Base-by-base conservation (phyloP, 805 yeast genomes). In the Ogataea nitratoaversa region DNA sequence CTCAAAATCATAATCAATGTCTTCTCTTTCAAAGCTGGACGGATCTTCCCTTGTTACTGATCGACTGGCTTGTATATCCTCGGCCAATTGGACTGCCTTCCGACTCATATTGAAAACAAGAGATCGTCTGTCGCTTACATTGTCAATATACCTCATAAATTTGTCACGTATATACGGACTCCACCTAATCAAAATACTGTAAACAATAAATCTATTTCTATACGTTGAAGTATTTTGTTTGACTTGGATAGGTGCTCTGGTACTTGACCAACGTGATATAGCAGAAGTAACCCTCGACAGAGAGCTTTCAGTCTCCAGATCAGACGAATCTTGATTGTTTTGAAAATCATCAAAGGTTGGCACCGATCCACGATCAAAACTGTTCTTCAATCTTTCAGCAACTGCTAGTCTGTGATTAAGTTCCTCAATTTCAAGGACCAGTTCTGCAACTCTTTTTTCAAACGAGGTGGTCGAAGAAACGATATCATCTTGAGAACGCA, bases 121-220 rank as follows among this genome's bases (percentile, higher is more conserved):
- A 12, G 61, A 52, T 27, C 45, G 45, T 46, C 65, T 49, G 13
- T 55, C 57, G 19, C 48, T 33, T 9, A 59, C 42, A 36, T 51
- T 52, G 30, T 56, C 62, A 18, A 81, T 56, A 54, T 84, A 86
- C 28, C 77, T 71, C 47, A 74, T 68, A 37, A 88, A 63, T 18
- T 76, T 68, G 49, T 84, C 76, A 41, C 95, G 67, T 5, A 81
- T 71, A 6, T 65, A 57, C 43, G 84, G 80, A 55, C 84, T 82
- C 96, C 96, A 89, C 48, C 78, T 80, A 50, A 88, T 58, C 49
- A 79, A 75, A 59, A 87, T 71, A 44, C 83, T 79, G 54, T 88
- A 93, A 27, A 89, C 66, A 46, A 83, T 79, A 57, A 83, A 89
- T 37, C 91, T 67, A 54, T 91, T 89, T 44, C 74, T 43, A 34